phyloP scores from a whole-genome alignment of 345 rosid genomes.

The Euclidium syriacum region DNA sequence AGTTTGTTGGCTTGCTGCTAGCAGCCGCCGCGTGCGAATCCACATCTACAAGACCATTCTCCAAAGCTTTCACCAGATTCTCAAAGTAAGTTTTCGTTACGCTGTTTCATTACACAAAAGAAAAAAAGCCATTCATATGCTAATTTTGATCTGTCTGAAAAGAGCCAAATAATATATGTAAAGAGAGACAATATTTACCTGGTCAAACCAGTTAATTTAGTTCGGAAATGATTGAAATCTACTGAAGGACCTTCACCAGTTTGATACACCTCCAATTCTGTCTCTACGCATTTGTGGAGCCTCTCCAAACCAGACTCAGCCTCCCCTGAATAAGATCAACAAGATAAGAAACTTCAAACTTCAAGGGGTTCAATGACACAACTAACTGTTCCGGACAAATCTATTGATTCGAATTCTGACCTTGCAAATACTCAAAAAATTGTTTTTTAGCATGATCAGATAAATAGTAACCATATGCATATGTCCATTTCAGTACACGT shows the following conservation, averaged over 20 bases:
- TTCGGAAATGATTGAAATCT: slow-evolving; percentile 60
- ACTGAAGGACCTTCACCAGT: slow-evolving; percentile 35
- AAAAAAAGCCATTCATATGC: background rate
- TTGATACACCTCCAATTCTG: slow-evolving; percentile 8
- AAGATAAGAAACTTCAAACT: slow-evolving; percentile 6
- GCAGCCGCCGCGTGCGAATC: slow-evolving; percentile 24
- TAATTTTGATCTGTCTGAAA: background rate
- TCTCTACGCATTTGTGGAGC: slow-evolving; percentile 34
- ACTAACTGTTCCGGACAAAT: background rate
- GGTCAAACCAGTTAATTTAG: slow-evolving; percentile 68
- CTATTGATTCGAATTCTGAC: slow-evolving; percentile 27
- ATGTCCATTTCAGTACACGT: slow-evolving; percentile 89
- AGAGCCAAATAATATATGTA: background rate
- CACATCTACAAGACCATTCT: slow-evolving; percentile 79
- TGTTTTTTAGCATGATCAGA: slow-evolving; percentile 53
- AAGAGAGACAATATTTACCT: slow-evolving; percentile 39
- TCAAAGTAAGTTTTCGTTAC: slow-evolving; percentile 81
- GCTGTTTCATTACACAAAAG: slow-evolving; percentile 36
- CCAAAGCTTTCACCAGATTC: slow-evolving; percentile 76
- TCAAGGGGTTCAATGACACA: slow-evolving; percentile 1
- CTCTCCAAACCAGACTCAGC: slow-evolving; percentile 36
- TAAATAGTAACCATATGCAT: slow-evolving; percentile 83
- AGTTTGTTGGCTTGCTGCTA: slow-evolving; percentile 23
- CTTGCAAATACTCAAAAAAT: slow-evolving; percentile 88
- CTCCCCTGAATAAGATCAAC: slow-evolving; percentile 32